A percentile compares a stretch with the other conserved stretches of the same genome.
phyloP scores from a whole-genome alignment of 805 yeast species.

The Candida morakotiae region DNA sequence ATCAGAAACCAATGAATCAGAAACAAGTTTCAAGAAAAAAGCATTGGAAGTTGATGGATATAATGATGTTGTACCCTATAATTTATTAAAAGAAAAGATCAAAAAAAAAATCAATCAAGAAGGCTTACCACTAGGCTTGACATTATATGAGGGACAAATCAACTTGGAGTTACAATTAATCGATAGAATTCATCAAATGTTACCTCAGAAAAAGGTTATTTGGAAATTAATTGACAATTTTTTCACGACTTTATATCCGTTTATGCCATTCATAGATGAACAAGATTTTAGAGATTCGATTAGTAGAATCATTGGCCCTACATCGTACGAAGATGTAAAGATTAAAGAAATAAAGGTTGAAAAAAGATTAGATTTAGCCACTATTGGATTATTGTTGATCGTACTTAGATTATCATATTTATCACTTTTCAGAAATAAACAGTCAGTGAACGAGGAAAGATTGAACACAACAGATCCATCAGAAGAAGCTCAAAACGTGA shows the following conservation, averaged over 20 bases:
- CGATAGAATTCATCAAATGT: slow-evolving; percentile 27
- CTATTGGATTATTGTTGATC: slow-evolving; percentile 36
- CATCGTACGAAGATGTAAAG: slow-evolving; percentile 19
- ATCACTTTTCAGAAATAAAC: slow-evolving; percentile 31
- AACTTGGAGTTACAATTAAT: slow-evolving; percentile 26
- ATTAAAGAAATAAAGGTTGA: slow-evolving; percentile 25
- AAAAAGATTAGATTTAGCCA: slow-evolving; percentile 37
- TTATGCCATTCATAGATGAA: slow-evolving; percentile 45
- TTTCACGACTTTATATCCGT: slow-evolving; percentile 43
- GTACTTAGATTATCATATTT: slow-evolving; percentile 40
- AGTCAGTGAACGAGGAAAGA: slow-evolving; percentile 23
- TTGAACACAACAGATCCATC: slow-evolving; percentile 19
- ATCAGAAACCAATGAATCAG: slow-evolving; percentile 13
- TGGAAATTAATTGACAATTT: slow-evolving; percentile 41
- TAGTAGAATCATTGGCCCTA: slow-evolving; percentile 29
- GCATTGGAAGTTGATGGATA: slow-evolving; percentile 32
- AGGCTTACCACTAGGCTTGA: slow-evolving; percentile 27
- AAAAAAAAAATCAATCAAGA: slow-evolving; percentile 13
- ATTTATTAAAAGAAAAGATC: slow-evolving; percentile 15
- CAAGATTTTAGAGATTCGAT: slow-evolving; percentile 26
- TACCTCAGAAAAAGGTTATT: slow-evolving; percentile 36
- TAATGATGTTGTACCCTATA: slow-evolving; percentile 29
- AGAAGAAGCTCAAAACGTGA: slow-evolving; percentile 20
- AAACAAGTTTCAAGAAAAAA: slow-evolving; percentile 25
- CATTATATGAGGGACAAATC: slow-evolving; percentile 28